These are phyloP conservation scores for Orbilia ellipsospora DNA, from an alignment of 2,329 filamentous ascomycete species.

Conservation along the genomic window DNA sequence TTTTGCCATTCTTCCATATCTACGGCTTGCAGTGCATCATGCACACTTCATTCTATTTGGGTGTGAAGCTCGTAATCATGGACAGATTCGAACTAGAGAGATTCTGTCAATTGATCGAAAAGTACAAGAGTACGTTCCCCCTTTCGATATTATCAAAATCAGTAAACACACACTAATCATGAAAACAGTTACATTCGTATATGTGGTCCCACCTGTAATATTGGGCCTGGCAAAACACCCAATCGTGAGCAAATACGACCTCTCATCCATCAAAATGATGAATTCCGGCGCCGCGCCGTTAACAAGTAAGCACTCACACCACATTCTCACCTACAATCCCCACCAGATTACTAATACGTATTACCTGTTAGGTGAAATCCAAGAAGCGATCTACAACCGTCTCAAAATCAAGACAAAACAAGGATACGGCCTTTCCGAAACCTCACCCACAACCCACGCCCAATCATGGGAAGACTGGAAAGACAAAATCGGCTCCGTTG, in stretches of 20 bases:
- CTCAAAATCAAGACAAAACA: slow-evolving; percentile 87
- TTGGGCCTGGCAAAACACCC: slow-evolving; percentile 84
- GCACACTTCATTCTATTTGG: slow-evolving; percentile 60
- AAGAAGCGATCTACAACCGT: slow-evolving; percentile 78
- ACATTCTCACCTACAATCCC: background rate
- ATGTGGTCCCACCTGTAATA: slow-evolving; percentile 82
- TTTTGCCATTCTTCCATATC: slow-evolving; percentile 91
- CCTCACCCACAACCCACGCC: slow-evolving; percentile 79
- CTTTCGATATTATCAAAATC: background rate
- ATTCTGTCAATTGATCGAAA: slow-evolving; percentile 80
- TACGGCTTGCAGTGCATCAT: slow-evolving; percentile 67
- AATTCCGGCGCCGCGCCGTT: slow-evolving; percentile 89
- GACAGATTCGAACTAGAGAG: slow-evolving; percentile 82
- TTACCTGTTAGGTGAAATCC: slow-evolving; percentile 69
- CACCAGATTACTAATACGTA: slow-evolving; percentile 22
- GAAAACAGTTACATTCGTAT: slow-evolving; percentile 19
- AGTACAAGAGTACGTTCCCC: slow-evolving; percentile 72
- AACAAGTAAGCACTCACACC: slow-evolving; percentile 66
- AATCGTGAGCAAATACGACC: slow-evolving; percentile 80
- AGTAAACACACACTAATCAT: background rate
- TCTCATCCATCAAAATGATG: slow-evolving; percentile 81
- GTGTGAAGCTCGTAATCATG: slow-evolving; percentile 76
- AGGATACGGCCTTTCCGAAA: slow-evolving; percentile 90
- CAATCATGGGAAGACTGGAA: slow-evolving; percentile 82
- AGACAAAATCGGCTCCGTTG: slow-evolving; percentile 79